Conservation (phyloP, 2,329 filamentous ascomycete species). For the Colletotrichum salicis region DNA sequence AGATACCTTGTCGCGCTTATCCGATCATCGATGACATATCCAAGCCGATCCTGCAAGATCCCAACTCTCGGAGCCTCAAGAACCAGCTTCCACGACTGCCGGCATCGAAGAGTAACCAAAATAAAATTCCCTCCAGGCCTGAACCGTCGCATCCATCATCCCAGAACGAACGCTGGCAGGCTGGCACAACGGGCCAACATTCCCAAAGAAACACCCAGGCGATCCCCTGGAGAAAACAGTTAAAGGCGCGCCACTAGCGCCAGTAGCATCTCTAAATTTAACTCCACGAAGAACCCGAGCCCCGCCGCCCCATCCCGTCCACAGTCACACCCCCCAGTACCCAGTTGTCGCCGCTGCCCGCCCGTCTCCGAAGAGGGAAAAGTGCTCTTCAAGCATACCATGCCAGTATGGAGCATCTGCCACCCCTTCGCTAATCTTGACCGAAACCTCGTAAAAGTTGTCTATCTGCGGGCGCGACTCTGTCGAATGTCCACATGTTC, state of each 20-base stretch:
- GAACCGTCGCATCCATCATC: neutral
- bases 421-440: slow-evolving; percentile 26
- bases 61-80: neutral
- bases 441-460: slow-evolving; percentile 13
- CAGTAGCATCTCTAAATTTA: slow-evolving; percentile 28
- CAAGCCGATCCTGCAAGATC: neutral
- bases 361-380: slow-evolving; percentile 2
- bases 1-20: neutral
- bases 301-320: slow-evolving; percentile 3
- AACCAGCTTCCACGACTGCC: neutral
- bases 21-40: neutral
- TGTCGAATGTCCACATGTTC: neutral
- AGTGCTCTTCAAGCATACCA: neutral
- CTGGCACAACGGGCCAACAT: neutral
- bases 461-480: neutral
- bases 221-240: neutral
- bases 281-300: neutral
- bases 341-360: neutral
- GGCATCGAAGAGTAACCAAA: neutral
- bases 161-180: neutral
- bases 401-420: slow-evolving; percentile 19
- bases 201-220: slow-evolving; percentile 7
- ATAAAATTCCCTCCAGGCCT: neutral
- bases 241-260: slow-evolving; percentile 18
- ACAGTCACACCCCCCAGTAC: neutral